Evolutionary conservation across 805 yeast species (phyloP), one percentile per base, ranked within the genome.

Genomic region (Metschnikowia dekortorum): DNA sequence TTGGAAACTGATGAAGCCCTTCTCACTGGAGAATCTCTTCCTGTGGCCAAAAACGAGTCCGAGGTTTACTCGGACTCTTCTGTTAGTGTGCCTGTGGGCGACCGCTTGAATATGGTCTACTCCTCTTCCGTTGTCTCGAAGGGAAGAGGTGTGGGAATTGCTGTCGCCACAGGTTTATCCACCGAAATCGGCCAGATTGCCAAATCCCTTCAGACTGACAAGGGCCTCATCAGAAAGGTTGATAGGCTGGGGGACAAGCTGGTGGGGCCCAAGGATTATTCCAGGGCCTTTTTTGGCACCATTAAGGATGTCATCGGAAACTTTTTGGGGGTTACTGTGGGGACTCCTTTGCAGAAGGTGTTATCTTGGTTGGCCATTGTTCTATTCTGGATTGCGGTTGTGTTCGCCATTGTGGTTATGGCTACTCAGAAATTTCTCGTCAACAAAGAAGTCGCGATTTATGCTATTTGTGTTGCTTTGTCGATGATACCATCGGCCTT

Each of bases 371-470:
- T 89, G 48, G 96, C 96, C 3, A 79, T 88, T 46, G 64, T 79
- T 39, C 73, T 89, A 43, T 88, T 89, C 57, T 74, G 75, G 58
- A 70, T 89, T 43, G 96, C 96, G 5, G 94, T 89, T n/a, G 57
- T 89, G 1, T 84, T 88, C 62, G 96, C 96, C 1, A 83, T 89
- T 50, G 81, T 89, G 16, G 95, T 87, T 3, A 85, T 89, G 95
- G 95, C 84, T 2, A 81, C 94, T 8, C 95, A 89, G 67, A 78
- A 78, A 53, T 83, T 88, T 66, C 61, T 71, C 10, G 96, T 89
- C n/a, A 83, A 81, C 56, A 80, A 76, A 50, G 89, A 88, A 58
- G 94, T 89, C 35, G 96, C 95, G 11, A 83, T 89, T 44, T 89
- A 89, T 63, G 96, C 96, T 28, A 84, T 89, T 61, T 89, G 95